phyloP scores from a whole-genome alignment of 305 asterid genomes.

The Fraxinus albicans region DNA sequence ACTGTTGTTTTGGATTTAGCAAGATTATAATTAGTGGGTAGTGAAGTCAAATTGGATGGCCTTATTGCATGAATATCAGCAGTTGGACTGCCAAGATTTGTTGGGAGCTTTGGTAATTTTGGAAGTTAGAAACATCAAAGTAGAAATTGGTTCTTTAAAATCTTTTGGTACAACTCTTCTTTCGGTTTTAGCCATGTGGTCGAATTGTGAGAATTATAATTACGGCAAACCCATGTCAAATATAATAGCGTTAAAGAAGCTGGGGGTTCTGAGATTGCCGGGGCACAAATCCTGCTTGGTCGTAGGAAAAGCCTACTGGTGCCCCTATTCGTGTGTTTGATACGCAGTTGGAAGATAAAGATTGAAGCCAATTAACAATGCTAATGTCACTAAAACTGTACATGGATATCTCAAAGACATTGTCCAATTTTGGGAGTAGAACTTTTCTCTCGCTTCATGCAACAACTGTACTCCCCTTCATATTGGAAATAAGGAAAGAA shows the following conservation, averaged over 20 bases:
- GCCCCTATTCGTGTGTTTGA: not conserved
- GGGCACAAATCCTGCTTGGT: not conserved
- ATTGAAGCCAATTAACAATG: conserved; percentile 8
- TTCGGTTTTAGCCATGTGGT: not conserved
- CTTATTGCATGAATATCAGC: not conserved
- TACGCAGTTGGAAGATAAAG: not conserved
- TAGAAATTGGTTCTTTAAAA: not conserved
- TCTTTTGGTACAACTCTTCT: not conserved
- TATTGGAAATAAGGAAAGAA: not conserved
- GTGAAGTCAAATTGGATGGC: not conserved
- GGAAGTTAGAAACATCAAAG: not conserved
- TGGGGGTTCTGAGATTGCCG: not conserved
- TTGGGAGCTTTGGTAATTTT: not conserved
- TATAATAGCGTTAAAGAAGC: not conserved
- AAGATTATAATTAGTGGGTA: not conserved
- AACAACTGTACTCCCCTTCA: not conserved
- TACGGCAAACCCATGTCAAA: not conserved
- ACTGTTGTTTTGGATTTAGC: not conserved
- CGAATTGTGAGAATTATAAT: not conserved
- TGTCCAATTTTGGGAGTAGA: conserved; percentile 22
- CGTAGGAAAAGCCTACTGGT: not conserved
- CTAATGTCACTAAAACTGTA: conserved; percentile 31
- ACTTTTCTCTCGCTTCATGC: conserved; percentile 17
- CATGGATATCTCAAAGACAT: conserved; percentile 26
- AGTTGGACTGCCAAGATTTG: not conserved